A percentile compares a stretch with the other conserved stretches of the same genome.
phyloP scores from a whole-genome alignment of 805 yeast species.

The Teunomyces lycoperdinae region DNA sequence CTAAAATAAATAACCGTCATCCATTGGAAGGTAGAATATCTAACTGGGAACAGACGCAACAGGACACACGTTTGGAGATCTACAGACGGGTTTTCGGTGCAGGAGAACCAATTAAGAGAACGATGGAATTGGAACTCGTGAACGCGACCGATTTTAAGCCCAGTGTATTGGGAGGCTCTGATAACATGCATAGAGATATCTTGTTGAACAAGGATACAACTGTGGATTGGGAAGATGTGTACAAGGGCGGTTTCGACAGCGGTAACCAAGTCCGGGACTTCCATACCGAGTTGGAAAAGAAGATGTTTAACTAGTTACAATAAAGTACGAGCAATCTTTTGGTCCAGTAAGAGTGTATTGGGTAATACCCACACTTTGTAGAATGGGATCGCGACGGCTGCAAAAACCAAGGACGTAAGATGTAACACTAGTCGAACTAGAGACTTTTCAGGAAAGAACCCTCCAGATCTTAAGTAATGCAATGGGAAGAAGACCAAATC shows the following conservation, averaged over 20 bases:
- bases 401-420: no score
- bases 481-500: no score
- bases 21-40: slow-evolving; percentile 76
- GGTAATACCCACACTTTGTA: no score
- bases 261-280: slow-evolving; percentile 48
- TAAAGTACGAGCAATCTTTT: neutral
- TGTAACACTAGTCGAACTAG: no score
- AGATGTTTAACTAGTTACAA: slow-evolving; percentile 27
- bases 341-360: neutral
- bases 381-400: no score
- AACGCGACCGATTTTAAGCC: slow-evolving; percentile 71
- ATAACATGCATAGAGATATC: slow-evolving; percentile 70
- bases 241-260: slow-evolving; percentile 52
- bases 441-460: no score
- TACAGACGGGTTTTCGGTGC: slow-evolving; percentile 85
- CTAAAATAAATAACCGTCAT: slow-evolving; percentile 73
- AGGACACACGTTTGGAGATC: slow-evolving; percentile 66
- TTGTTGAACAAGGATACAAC: slow-evolving; percentile 71
- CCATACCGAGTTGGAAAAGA: slow-evolving; percentile 72
- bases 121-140: slow-evolving; percentile 82
- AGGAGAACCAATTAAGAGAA: slow-evolving; percentile 89
- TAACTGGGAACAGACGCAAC: slow-evolving; percentile 79
- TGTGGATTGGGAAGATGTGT: slow-evolving; percentile 93
- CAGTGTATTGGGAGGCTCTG: slow-evolving; percentile 52
- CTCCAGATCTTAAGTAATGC: no score